Percentiles rank a stretch among this genome's conserved stretches.
Conservation (phyloP, 139 green algal genomes). For the Coccomyxa sp. region DNA sequence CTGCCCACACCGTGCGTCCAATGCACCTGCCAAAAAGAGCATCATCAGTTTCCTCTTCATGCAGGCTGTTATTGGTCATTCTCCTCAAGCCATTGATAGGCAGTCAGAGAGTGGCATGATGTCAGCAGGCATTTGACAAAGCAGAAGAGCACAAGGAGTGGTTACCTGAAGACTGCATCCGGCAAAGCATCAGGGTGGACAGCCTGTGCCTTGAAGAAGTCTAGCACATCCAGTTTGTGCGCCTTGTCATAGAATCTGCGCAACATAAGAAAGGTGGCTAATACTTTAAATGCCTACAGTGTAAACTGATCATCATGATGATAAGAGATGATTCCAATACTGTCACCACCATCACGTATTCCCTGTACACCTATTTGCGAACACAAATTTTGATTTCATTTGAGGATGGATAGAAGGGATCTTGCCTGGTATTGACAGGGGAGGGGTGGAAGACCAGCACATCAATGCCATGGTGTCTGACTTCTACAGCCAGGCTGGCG, state of each 20-base stretch:
- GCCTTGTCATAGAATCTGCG: constrained; percentile 68
- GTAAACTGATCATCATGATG: too few species aligned
- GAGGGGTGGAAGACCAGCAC: constrained; percentile 92
- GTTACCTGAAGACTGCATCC: constrained; percentile 43
- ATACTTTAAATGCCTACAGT: too few species aligned
- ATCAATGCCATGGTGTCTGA: constrained; percentile 84
- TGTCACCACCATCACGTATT: background rate
- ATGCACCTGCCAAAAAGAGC: constrained; percentile 8
- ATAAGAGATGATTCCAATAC: background rate
- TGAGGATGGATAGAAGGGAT: background rate
- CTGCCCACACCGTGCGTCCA: constrained; percentile 78
- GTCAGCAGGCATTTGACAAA: too few species aligned
- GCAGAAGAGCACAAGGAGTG: too few species aligned
- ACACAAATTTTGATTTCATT: background rate
- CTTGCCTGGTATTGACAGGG: constrained; percentile 78
- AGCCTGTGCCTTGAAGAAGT: constrained; percentile 90
- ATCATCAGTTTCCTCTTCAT: too few species aligned
- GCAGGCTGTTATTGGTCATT: too few species aligned
- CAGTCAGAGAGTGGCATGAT: too few species aligned
- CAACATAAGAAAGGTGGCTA: too few species aligned
- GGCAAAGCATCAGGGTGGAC: constrained; percentile 80
- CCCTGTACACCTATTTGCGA: background rate
- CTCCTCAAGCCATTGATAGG: too few species aligned
- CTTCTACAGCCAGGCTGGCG: constrained; percentile 78
- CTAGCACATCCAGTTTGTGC: constrained; percentile 80